Conservation (phyloP, 1,284 basidiomycete species). For the Xerocomus nothofagi region DNA sequence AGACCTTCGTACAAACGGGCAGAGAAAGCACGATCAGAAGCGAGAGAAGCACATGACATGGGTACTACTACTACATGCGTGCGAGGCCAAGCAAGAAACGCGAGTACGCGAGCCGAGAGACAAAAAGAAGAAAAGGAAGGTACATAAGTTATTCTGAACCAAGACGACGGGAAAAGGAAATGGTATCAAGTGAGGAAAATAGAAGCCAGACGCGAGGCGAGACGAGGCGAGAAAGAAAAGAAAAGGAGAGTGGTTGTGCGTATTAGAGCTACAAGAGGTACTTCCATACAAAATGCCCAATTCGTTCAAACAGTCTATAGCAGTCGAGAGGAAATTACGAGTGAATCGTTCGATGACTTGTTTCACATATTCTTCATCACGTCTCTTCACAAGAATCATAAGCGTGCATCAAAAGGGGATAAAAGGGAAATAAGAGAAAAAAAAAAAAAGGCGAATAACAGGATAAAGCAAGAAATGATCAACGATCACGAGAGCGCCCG, state of each 20-base stretch:
- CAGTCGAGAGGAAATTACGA: constrained; percentile 11
- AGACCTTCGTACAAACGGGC: background rate
- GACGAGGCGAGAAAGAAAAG: background rate
- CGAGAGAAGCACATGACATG: constrained; percentile 18
- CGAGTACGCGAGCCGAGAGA: constrained; percentile 2
- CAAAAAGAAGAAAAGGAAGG: constrained; percentile 6
- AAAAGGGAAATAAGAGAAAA: background rate
- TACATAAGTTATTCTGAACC: constrained; percentile 24
- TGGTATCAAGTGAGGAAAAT: background rate
- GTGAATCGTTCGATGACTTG: constrained; percentile 8
- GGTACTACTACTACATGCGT: constrained; percentile 32
- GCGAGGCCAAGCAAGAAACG: constrained; percentile 8
- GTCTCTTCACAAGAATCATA: constrained; percentile 8
- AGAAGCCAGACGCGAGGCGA: background rate
- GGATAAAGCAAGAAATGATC: constrained; percentile 1
- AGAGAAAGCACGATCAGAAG: background rate
- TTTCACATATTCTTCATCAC: constrained; percentile 12
- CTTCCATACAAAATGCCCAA: constrained; percentile 14
- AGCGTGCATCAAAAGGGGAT: constrained; percentile 5
- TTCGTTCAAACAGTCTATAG: constrained; percentile 24
- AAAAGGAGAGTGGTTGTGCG: constrained; percentile 25
- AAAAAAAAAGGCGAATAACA: background rate
- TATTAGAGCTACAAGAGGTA: constrained; percentile 26
- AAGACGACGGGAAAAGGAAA: constrained; percentile 2
- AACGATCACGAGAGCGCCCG: constrained; percentile 21